Evolutionary conservation across 805 yeast species (phyloP).

Genomic region (Blastobotrys robertii): DNA sequence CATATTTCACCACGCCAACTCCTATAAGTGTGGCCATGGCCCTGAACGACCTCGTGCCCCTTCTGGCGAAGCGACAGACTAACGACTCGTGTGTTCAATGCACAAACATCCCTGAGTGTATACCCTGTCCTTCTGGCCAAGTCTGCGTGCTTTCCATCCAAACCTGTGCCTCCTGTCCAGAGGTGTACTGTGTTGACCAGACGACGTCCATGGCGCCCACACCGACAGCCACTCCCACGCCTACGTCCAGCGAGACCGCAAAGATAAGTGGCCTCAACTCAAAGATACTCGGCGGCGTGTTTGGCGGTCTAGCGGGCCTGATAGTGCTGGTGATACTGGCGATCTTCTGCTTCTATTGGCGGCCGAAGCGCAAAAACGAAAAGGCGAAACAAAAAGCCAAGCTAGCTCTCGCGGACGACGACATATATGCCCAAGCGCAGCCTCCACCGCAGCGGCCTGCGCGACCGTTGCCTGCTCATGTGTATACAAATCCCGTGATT

Average conservation of each 20-base stretch:
- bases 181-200: conserved; percentile 8
- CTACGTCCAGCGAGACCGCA: not conserved
- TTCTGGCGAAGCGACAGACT: not conserved
- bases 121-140: conserved; percentile 10
- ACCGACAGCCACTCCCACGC: not conserved
- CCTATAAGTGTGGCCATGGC: too few relatives aligned
- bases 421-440: not conserved
- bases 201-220: conserved; percentile 1
- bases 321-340: too few relatives aligned
- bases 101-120: conserved; percentile 9
- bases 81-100: conserved; percentile 9
- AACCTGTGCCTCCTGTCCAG: conserved; percentile 12
- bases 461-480: not conserved
- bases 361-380: too few relatives aligned
- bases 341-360: too few relatives aligned
- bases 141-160: conserved; percentile 12
- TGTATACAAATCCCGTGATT: too few relatives aligned
- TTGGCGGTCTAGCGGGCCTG: too few relatives aligned
- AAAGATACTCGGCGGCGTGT: not conserved
- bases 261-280: not conserved
- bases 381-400: too few relatives aligned
- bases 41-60: too few relatives aligned
- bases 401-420: too few relatives aligned
- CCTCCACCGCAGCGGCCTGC: not conserved
- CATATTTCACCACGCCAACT: too few relatives aligned